Evolutionary conservation across 768 basidiomycete genomes (phyloP), one percentile per base, ranked within the genome.

Genomic region (Lactarius indigo): DNA sequence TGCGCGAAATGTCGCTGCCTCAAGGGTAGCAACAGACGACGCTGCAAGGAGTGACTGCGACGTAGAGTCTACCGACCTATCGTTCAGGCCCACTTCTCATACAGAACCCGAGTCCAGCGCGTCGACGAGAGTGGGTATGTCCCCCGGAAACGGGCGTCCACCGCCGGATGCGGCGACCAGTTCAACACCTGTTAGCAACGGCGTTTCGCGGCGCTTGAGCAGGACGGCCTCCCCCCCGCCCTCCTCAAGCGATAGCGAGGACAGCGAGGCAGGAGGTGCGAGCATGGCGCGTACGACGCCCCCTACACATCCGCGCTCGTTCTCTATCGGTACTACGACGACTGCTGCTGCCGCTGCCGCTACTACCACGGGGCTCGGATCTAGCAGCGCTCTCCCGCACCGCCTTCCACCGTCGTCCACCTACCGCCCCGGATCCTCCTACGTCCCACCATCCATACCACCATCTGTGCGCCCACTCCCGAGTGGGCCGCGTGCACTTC

Each of bases 231-330:
- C 69, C 20, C 66, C 66, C 9, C 68, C 69, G 0, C 57, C 58
- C 20, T 56, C 62, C 5, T 37, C 67, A 28, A 60, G 42, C 1
- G 69, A 65, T 2, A 58, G 57, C n/a, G 70, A 71, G 37, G 70
- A 71, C 33, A 62, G 70, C 26, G 70, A 71, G n/a, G 47, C 63
- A 2, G 58, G 64, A n/a, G n/a, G 50, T 13, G 5, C 55, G 4
- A 41, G 37, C 23, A 42, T 39, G 5, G 4, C 56, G 50, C 61
- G 66, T n/a, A n/a, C 44, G 17, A 52, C 54, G 1, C 59, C 62
- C 1, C 70, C 70, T 12, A 70, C 70, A 3, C 70, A 69, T 26
- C 70, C 70, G n/a, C 68, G 70, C 13, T 64, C 69, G 2, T 70
- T 70, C 50, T 52, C 50, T 23, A 12, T 52, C 13, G 26, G 50